Evolutionary conservation across 1,284 basidiomycete species (phyloP).

Genomic region (Leccinum pallidistipes): DNA sequence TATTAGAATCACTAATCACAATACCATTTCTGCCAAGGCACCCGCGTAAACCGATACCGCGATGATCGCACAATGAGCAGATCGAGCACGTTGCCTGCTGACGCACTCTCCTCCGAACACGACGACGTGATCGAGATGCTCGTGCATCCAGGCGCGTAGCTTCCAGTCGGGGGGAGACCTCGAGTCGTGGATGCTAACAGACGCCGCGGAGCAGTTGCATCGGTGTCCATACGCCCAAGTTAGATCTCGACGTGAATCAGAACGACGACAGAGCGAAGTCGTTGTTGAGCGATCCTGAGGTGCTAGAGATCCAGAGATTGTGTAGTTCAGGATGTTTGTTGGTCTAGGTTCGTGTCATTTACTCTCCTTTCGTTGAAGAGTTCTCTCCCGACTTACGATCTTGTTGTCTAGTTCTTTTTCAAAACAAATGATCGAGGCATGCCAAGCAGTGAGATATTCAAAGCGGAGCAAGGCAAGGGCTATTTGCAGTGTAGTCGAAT

Average conservation of each 20-base stretch:
- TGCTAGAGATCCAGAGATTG: slow-evolving; percentile 41
- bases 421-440: background rate
- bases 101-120: slow-evolving; percentile 36
- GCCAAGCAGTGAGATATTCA: slow-evolving; percentile 5
- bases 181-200: slow-evolving; percentile 40
- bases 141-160: slow-evolving; percentile 31
- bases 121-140: slow-evolving; percentile 43
- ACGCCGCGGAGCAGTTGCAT: slow-evolving; percentile 34
- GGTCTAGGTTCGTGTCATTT: slow-evolving; percentile 38
- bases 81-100: slow-evolving; percentile 43
- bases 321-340: slow-evolving; percentile 44
- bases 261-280: slow-evolving; percentile 16
- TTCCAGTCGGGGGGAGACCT: slow-evolving; percentile 41
- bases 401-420: slow-evolving; percentile 23
- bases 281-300: slow-evolving; percentile 44
- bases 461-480: slow-evolving; percentile 3
- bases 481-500: slow-evolving; percentile 24
- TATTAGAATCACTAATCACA: background rate
- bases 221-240: slow-evolving; percentile 23
- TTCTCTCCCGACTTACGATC: background rate
- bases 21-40: background rate
- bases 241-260: slow-evolving; percentile 22
- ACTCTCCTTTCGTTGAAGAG: background rate
- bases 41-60: background rate
- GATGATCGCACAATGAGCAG: slow-evolving; percentile 23